Evolutionary conservation across 148 eudicot species (phyloP), one percentile per base, ranked within the genome.

Genomic region (Amaranthus hypochondriacus): DNA sequence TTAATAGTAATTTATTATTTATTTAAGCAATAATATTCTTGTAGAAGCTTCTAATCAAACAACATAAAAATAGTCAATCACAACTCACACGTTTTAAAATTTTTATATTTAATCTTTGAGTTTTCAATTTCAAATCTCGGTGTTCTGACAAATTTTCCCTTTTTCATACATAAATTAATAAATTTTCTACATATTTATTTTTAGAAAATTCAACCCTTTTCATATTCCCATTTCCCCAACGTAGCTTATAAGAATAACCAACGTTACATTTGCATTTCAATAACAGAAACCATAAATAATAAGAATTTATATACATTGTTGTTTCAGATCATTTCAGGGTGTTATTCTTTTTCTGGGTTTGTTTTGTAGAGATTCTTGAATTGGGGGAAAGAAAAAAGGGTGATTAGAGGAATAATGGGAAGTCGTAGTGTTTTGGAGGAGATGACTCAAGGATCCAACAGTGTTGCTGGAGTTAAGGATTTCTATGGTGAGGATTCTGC

Each of bases 401-500:
- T 68, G 62, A 65, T 62, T 4, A 80, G 73, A 56, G 56, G 69
- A 77, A 62, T 60, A 14, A 83, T 82, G 87, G 82, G 62, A 47
- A 77, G 78, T 76, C 80, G 73, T 52, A 81, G 76, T 74, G 76
- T 76, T 68, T 58, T 81, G 74, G 77, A 78, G 65, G 82, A 82
- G 56, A 58, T 80, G 73, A 65, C 64, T 15, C 82, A 63, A 47
- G 93, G 86, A 78, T 58, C 75, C n/a, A 66, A 72, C 69, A 89
- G 81, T 76, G 84, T 81, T 50, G 84, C 71, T 56, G 95, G 92
- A 43, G 92, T 87, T 74, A 66, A 75, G 75, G 98, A 92, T 76
- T 78, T 84, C 55, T 90, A 92, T 58, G 96, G 98, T 66, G 96
- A 93, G 82, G 98, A 90, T 83, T 81, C 73, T 18, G 93, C 96